Evolutionary conservation across 371 early-diverging fungal species (phyloP).

Genomic region (Mortierella sp.): DNA sequence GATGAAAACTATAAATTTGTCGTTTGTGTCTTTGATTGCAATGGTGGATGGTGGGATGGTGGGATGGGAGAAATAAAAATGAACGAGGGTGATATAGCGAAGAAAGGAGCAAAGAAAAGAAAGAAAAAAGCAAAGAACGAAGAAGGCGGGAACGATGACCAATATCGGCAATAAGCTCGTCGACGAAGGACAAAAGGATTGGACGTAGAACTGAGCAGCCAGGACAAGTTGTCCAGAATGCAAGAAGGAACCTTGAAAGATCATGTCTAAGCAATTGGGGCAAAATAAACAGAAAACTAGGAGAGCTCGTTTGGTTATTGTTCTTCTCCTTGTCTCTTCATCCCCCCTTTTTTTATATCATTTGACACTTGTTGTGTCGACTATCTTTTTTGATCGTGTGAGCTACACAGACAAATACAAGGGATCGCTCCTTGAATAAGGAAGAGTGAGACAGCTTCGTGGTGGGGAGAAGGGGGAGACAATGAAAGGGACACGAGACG

Average conservation of each 20-base stretch:
- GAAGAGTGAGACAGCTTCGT: background rate
- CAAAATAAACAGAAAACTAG: slow-evolving; percentile 9
- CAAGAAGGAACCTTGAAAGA: background rate
- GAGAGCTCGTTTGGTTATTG: background rate
- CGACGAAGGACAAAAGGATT: background rate
- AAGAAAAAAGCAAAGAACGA: slow-evolving; percentile 13
- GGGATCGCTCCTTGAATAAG: background rate
- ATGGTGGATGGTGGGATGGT: background rate
- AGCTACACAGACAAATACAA: background rate
- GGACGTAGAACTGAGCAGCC: background rate
- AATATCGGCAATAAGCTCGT: background rate
- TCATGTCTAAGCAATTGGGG: background rate
- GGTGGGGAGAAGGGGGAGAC: background rate
- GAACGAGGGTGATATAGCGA: background rate
- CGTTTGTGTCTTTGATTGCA: background rate
- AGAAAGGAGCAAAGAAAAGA: slow-evolving; percentile 15
- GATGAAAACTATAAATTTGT: background rate
- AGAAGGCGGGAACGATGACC: background rate
- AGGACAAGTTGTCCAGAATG: background rate
- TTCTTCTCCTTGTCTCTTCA: background rate
- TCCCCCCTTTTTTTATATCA: background rate
- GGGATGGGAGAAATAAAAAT: background rate
- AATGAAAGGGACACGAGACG: background rate
- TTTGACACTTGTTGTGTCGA: background rate
- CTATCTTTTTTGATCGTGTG: background rate